phyloP scores from a whole-genome alignment of 208 protist genomes.

The Polymyxa betae region DNA sequence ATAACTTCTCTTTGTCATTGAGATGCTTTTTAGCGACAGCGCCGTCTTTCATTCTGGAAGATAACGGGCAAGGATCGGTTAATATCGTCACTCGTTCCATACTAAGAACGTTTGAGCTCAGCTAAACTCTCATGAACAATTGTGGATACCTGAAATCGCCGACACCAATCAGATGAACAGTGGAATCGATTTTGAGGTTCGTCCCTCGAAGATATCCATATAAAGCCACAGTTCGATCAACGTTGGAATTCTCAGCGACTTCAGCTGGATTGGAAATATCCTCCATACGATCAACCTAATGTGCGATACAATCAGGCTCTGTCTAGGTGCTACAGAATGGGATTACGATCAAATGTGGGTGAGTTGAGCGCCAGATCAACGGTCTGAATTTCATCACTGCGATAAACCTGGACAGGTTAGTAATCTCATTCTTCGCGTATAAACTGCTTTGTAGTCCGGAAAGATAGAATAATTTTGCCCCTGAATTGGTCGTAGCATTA shows the following conservation, averaged over 20 bases:
- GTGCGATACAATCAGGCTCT: neutral
- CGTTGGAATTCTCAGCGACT: slow-evolving; percentile 75
- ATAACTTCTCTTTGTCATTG: slow-evolving; percentile 77
- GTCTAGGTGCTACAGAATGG: neutral
- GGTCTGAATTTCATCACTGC: slow-evolving; percentile 95
- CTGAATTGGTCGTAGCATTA: neutral
- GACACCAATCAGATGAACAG: slow-evolving; percentile 93
- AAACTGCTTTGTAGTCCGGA: slow-evolving; percentile 75
- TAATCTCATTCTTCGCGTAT: slow-evolving; percentile 83
- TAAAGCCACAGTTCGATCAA: slow-evolving; percentile 84
- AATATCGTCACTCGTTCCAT: slow-evolving; percentile 77
- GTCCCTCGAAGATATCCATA: slow-evolving; percentile 97
- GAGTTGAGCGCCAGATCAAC: slow-evolving; percentile 91
- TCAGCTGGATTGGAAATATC: slow-evolving; percentile 93
- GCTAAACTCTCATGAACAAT: neutral
- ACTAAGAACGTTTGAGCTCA: neutral
- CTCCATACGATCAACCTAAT: slow-evolving; percentile 85
- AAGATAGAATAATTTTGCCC: slow-evolving; percentile 96
- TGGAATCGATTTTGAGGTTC: slow-evolving; percentile 81
- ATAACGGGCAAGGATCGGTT: slow-evolving; percentile 91
- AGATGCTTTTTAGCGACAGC: neutral
- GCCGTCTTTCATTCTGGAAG: slow-evolving; percentile 60
- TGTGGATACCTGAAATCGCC: slow-evolving; percentile 85
- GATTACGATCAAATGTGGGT: slow-evolving; percentile 88
- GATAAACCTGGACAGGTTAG: slow-evolving; percentile 93